Percentiles rank a stretch among this genome's conserved stretches.
These are phyloP conservation scores for Plasmodium blacklocki DNA, from an alignment of 169 alveolate genomes.

Conservation along the genomic window DNA sequence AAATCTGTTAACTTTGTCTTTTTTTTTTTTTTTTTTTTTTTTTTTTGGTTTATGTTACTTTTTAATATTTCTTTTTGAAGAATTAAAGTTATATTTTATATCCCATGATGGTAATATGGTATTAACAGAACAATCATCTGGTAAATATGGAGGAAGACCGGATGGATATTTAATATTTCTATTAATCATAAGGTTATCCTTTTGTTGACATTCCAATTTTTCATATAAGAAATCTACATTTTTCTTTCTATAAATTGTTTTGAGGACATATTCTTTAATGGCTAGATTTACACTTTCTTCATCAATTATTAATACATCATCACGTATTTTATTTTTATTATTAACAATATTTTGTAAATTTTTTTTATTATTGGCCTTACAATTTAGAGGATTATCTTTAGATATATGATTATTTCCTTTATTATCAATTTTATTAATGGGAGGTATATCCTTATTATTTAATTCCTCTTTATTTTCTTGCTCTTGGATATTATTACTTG, in stretches of 20 bases:
- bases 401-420: neutral
- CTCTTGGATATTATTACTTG: neutral
- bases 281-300: conserved; percentile 64
- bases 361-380: neutral
- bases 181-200: conserved; percentile 1
- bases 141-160: conserved; percentile 67
- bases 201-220: conserved; percentile 26
- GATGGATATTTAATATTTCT: conserved; percentile 62
- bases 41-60: too few relatives aligned
- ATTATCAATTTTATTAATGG: neutral
- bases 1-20: too few relatives aligned
- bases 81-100: conserved; percentile 31
- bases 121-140: conserved; percentile 74
- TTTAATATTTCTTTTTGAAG: conserved; percentile 5
- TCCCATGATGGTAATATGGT: conserved; percentile 74
- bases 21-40: neutral
- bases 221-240: conserved; percentile 46
- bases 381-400: neutral
- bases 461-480: neutral
- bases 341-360: conserved; percentile 1
- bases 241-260: conserved; percentile 63
- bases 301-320: conserved; percentile 39
- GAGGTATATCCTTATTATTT: neutral
- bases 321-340: neutral
- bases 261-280: conserved; percentile 61